Conservation (phyloP, 495 filamentous ascomycete genomes). For the Aspergillus ostianus region DNA sequence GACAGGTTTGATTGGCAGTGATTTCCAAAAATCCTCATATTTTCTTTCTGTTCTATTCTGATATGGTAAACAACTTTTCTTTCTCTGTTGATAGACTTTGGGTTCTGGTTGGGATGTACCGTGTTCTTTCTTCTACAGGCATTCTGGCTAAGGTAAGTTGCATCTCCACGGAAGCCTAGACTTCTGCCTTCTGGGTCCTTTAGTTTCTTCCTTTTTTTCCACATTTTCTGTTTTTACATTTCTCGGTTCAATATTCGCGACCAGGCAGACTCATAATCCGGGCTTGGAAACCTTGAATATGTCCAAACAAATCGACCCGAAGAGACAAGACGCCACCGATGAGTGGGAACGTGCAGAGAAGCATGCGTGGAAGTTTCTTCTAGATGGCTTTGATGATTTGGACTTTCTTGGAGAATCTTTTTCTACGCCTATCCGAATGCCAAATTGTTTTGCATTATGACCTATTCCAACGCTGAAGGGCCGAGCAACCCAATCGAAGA, state of each 20-base stretch:
- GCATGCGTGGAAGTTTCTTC: constrained; percentile 40
- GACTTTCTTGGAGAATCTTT: constrained; percentile 1
- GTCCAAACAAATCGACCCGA: constrained; percentile 6
- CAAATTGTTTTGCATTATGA: constrained; percentile 2
- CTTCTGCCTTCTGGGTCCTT: neutral
- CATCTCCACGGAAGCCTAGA: neutral
- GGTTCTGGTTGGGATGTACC: neutral
- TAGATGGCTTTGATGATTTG: constrained; percentile 13
- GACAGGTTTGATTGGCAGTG: neutral
- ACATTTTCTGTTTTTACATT: no score
- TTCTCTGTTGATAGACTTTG: neutral
- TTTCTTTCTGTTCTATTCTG: neutral
- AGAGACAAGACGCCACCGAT: constrained; percentile 22
- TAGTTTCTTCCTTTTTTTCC: neutral
- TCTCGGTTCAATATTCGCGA: neutral
- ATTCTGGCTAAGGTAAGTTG: neutral
- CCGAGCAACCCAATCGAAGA: constrained; percentile 18
- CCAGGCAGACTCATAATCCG: constrained; percentile 1
- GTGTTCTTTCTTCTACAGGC: neutral
- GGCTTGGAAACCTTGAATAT: constrained; percentile 2
- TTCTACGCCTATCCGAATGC: constrained; percentile 11
- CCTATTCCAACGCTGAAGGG: neutral
- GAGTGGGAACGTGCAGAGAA: constrained; percentile 37
- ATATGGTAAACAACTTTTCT: neutral
- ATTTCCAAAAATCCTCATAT: neutral